Conservation (phyloP, 2,329 filamentous ascomycete species). For the Penicillium sclerotiorum region DNA sequence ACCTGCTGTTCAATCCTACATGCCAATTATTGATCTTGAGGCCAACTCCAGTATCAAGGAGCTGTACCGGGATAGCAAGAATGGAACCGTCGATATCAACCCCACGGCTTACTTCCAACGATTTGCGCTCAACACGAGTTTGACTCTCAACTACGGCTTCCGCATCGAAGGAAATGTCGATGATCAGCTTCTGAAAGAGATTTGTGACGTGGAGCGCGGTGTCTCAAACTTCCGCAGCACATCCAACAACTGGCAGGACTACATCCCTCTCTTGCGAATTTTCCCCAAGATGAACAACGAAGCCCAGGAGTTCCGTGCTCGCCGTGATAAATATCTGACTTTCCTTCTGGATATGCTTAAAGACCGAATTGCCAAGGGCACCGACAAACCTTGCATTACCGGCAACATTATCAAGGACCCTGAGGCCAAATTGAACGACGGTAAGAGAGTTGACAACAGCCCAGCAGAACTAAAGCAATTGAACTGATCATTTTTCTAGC, state of each 20-base stretch:
- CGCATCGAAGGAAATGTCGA: constrained; percentile 72
- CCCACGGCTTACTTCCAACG: constrained; percentile 74
- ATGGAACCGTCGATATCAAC: constrained; percentile 67
- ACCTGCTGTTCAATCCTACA: constrained; percentile 74
- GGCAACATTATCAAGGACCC: constrained; percentile 72
- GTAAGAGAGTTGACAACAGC: constrained; percentile 40
- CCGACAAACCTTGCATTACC: constrained; percentile 68
- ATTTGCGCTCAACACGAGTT: constrained; percentile 74
- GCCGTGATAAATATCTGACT: constrained; percentile 68
- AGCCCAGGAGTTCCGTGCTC: constrained; percentile 66
- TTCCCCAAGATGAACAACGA: constrained; percentile 63
- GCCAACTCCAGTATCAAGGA: constrained; percentile 72
- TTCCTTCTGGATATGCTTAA: constrained; percentile 63
- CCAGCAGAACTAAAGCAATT: constrained; percentile 9
- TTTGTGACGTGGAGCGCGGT: constrained; percentile 72
- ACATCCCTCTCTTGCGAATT: constrained; percentile 73
- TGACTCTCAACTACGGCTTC: constrained; percentile 79
- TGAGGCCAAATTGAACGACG: constrained; percentile 68
- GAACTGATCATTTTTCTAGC: constrained; percentile 54
- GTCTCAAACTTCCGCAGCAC: constrained; percentile 77
- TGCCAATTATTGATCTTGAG: constrained; percentile 81
- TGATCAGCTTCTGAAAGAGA: constrained; percentile 69
- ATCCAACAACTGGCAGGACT: constrained; percentile 83
- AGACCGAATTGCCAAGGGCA: constrained; percentile 63
- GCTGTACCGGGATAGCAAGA: constrained; percentile 64